A percentile compares a stretch with the other conserved stretches of the same genome.
These are phyloP conservation scores for Botryobasidium botryosum DNA, from an alignment of 768 basidiomycete genomes.

Conservation along the genomic window DNA sequence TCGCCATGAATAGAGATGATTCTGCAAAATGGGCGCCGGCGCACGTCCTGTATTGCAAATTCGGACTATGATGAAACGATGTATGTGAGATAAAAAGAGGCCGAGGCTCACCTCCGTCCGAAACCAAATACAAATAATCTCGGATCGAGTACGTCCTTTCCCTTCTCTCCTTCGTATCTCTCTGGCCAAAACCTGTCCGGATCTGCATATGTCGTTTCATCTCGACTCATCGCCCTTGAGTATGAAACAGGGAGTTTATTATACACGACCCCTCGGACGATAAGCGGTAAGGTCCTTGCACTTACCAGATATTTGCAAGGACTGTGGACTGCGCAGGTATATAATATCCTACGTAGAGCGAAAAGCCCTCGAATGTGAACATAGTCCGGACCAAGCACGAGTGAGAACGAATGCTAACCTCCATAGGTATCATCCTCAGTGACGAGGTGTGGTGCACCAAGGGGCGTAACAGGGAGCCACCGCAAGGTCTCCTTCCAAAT, in stretches of 20 bases:
- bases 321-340: neutral
- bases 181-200: too few species aligned
- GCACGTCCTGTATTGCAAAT: too few species aligned
- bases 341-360: neutral
- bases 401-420: neutral
- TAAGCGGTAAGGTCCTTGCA: too few species aligned
- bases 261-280: too few species aligned
- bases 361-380: too few species aligned
- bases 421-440: slow-evolving; percentile 2
- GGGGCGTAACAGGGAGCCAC: slow-evolving; percentile 24
- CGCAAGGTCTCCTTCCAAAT: slow-evolving; percentile 20
- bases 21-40: neutral
- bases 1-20: neutral
- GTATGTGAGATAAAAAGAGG: too few species aligned
- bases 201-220: too few species aligned
- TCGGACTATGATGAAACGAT: too few species aligned
- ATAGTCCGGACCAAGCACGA: neutral
- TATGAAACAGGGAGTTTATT: too few species aligned
- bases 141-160: neutral
- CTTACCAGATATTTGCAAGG: neutral
- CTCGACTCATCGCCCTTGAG: too few species aligned
- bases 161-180: too few species aligned
- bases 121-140: neutral
- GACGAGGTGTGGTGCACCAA: slow-evolving; percentile 20
- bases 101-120: neutral